phyloP scores from a whole-genome alignment of 163 green algal genomes.

The Chlorella variabilis region DNA sequence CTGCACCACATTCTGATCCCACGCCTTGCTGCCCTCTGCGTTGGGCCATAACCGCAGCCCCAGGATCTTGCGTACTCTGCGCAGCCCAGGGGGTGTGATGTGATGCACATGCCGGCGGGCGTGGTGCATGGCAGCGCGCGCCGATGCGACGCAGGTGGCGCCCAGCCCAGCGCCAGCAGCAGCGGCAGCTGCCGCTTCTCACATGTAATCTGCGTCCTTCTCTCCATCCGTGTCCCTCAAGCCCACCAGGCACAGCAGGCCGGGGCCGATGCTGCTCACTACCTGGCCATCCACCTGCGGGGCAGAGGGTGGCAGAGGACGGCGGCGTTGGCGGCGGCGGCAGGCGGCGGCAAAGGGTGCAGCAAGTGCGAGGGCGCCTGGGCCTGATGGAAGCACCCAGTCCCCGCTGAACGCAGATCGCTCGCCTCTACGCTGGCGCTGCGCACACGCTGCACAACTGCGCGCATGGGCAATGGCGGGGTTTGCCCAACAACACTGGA shows the following conservation, averaged over 20 bases:
- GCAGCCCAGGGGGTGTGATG: background rate
- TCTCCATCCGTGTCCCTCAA: conserved; percentile 56
- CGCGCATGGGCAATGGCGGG: conserved; percentile 53
- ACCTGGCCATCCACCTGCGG: conserved; percentile 64
- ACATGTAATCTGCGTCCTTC: conserved; percentile 71
- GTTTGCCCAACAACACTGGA: background rate
- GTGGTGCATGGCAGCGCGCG: too few species aligned
- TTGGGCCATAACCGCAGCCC: conserved; percentile 54
- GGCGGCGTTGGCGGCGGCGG: background rate
- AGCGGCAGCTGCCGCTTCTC: conserved; percentile 17
- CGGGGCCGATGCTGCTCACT: conserved; percentile 62
- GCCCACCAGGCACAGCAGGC: conserved; percentile 73
- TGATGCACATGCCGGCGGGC: background rate
- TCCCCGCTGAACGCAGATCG: background rate
- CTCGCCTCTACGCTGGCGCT: conserved; percentile 60
- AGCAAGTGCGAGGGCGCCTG: too few species aligned
- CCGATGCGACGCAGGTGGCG: too few species aligned
- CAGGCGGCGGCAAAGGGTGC: background rate
- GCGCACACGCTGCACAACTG: conserved; percentile 72
- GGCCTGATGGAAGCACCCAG: too few species aligned
- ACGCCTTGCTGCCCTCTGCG: conserved; percentile 45
- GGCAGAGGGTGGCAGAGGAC: background rate
- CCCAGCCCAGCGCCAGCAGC: too few species aligned
- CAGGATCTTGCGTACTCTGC: conserved; percentile 52
- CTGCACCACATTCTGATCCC: conserved; percentile 54